Evolutionary conservation across 2,329 filamentous ascomycete species (phyloP), one percentile per base, ranked within the genome.

Genomic region (Aspergillus hiratsukae): DNA sequence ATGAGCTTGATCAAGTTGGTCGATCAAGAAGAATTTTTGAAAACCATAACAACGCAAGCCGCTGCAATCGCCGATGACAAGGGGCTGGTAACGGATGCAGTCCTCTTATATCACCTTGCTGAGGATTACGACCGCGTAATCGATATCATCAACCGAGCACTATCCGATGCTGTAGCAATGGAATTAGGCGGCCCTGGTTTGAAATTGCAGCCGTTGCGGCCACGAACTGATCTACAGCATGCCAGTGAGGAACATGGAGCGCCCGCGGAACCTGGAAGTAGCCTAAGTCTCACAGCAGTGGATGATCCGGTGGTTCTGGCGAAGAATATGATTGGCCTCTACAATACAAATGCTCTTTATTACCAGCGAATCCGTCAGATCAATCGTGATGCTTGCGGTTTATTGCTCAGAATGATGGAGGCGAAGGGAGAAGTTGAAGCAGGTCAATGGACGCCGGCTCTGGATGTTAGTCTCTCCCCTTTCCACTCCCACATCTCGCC

Each of bases 101-200:
- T 97, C 14, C 81, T 99, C 51, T 81, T 99, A 52, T 97, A 96
- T 73, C 93, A 99, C 72, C 81, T 99, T 46, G 93, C 94, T 0
- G 90, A 91, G 67, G 92, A 99, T 72, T 97, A 96, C 71, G 91
- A 99, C 72, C 91, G 87, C 53, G 95, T 97, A n/a, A 86, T 97
- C 46, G 80, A 84, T 27, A 93, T 97, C 62, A 85, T 97, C 68
- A 96, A 92, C 74, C 88, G 91, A 41, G 88, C 92, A 3, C 81
- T 99, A 37, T 95, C 92, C 55, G 91, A 97, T 73, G 90, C 91
- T 48, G 86, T 97, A 58, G 88, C 90, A 11, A 82, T 93, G 10
- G 91, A 96, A 66, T 83, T 96, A 65, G 91, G 91, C 53, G 88
- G 94, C 65, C 87, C 91, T 57, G 85, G 88, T 19, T 81, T 92